These are phyloP conservation scores for Phytophthora pisi DNA, from an alignment of 352 stramenopile genomes.

Conservation along the genomic window DNA sequence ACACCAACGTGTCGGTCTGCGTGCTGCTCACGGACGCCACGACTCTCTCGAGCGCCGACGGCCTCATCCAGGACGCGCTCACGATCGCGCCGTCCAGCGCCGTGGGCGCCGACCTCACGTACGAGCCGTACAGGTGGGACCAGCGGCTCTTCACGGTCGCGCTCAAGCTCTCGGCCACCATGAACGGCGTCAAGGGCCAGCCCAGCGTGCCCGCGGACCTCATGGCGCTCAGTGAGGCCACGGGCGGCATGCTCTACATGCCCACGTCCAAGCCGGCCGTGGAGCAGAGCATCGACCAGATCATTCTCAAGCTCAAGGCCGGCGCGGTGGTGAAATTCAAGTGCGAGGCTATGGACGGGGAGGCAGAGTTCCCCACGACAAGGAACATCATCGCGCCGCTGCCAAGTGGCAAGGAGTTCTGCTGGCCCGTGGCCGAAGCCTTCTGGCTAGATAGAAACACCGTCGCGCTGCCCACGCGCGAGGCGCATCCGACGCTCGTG, in stretches of 20 bases:
- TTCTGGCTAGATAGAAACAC: slow-evolving; percentile 90
- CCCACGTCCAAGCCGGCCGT: slow-evolving; percentile 80
- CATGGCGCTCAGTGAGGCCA: slow-evolving; percentile 86
- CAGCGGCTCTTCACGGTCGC: slow-evolving; percentile 83
- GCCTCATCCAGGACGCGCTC: slow-evolving; percentile 76
- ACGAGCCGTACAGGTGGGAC: slow-evolving; percentile 88
- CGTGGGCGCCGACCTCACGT: slow-evolving; percentile 78
- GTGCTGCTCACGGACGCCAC: slow-evolving; percentile 87
- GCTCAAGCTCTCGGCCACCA: slow-evolving; percentile 80
- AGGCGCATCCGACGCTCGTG: slow-evolving; percentile 79
- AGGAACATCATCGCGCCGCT: slow-evolving; percentile 80
- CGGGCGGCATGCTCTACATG: slow-evolving; percentile 83
- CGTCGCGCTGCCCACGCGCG: slow-evolving; percentile 65
- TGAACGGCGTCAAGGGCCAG: slow-evolving; percentile 52
- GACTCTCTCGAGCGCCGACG: slow-evolving; percentile 63
- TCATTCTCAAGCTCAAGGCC: slow-evolving; percentile 83
- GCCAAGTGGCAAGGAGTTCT: slow-evolving; percentile 80
- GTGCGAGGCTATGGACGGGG: slow-evolving; percentile 57
- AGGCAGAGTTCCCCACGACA: slow-evolving; percentile 50
- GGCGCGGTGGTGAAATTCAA: slow-evolving; percentile 85
- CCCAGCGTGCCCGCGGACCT: slow-evolving; percentile 68
- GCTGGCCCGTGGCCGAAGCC: slow-evolving; percentile 80
- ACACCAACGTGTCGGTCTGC: slow-evolving; percentile 85
- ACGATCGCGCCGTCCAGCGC: slow-evolving; percentile 69
- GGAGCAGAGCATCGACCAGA: slow-evolving; percentile 87